Evolutionary conservation across 305 asterid species (phyloP), one percentile per base, ranked within the genome.

Genomic region (Fraxinus floribunda): DNA sequence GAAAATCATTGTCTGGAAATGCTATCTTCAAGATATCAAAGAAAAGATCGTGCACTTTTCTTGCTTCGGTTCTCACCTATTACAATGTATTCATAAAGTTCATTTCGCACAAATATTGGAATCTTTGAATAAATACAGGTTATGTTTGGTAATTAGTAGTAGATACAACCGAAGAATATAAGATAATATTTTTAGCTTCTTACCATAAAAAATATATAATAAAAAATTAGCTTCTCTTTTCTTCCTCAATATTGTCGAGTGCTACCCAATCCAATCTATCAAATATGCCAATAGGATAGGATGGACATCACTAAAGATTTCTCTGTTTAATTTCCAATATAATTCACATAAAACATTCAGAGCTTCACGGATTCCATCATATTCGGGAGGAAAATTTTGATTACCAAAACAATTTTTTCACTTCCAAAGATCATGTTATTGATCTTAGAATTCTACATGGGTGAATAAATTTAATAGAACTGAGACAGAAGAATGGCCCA

Each of bases 41-140:
- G 91, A 97, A 97, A 88, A 97, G 98, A 83, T 94, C 97, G 18
- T 97, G 98, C 34, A 97, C 98, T 88, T 97, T 94, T 85, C 89
- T 92, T 29, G 98, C 97, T 88, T 97, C 99, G 0, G 93, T 88
- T 81, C 94, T 92, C 89, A 94, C 99, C 99, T 97, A 85, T 88
- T 84, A 85, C 86, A 84, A 46, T 35, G 82, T n/a, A 57, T 52
- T 34, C 34, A 72, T 55, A 79, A 62, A 83, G 78, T 66, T 77
- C 34, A 79, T 68, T 81, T 71, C 80, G 82, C 18, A 73, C 74
- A 70, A 74, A 8, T 36, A 5, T 38, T n/a, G 64, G 68, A 75
- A 41, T 73, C 39, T n/a, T 29, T 83, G 57, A 24, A 62, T 62
- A 62, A 8, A 62, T 62, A 22, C 11, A 62, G 72, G 72, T 30